Percentiles rank a stretch among this genome's conserved stretches.
Evolutionary conservation across 306 rosid genomes (phyloP).

Genomic region (Spatholobus suberectus): DNA sequence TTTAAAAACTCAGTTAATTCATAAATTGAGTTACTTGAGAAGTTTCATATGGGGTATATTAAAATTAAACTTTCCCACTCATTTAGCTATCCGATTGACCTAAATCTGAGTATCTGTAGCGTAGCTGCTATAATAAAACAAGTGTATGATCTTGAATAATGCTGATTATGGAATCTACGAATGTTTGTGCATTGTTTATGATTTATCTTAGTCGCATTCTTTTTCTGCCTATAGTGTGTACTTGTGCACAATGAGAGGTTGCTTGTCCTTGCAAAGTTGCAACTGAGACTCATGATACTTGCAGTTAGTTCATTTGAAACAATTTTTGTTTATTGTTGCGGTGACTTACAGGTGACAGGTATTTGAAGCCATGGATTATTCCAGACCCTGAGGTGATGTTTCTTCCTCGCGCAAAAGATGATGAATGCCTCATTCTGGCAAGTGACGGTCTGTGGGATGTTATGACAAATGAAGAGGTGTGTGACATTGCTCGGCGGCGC

Average conservation of each 20-base stretch:
- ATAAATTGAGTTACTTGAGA: not conserved
- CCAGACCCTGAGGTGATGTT: conserved; percentile 91
- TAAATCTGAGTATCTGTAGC: not conserved
- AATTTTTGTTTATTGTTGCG: conserved; percentile 6
- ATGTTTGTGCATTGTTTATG: conserved; percentile 14
- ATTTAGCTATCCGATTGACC: too few species aligned
- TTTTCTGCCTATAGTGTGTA: not conserved
- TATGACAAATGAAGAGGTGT: conserved; percentile 83
- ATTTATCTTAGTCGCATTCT: not conserved
- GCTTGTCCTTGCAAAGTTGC: conserved; percentile 3
- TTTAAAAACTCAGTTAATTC: not conserved
- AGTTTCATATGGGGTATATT: not conserved
- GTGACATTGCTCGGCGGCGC: conserved; percentile 79
- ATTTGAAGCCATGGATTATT: conserved; percentile 90
- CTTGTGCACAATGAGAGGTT: not conserved
- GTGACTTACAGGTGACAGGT: conserved; percentile 79
- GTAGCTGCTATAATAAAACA: not conserved
- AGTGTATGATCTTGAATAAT: conserved; percentile 1
- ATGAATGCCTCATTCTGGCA: conserved; percentile 85
- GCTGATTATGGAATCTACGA: not conserved
- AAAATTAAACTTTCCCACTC: not conserved
- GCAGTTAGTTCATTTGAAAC: not conserved
- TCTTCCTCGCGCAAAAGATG: conserved; percentile 77
- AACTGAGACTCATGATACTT: not conserved
- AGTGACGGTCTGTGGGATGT: conserved; percentile 97